A percentile compares a stretch with the other conserved stretches of the same genome.
phyloP scores from a whole-genome alignment of 176 grass and related monocot species.

The Oryza coarctata region DNA sequence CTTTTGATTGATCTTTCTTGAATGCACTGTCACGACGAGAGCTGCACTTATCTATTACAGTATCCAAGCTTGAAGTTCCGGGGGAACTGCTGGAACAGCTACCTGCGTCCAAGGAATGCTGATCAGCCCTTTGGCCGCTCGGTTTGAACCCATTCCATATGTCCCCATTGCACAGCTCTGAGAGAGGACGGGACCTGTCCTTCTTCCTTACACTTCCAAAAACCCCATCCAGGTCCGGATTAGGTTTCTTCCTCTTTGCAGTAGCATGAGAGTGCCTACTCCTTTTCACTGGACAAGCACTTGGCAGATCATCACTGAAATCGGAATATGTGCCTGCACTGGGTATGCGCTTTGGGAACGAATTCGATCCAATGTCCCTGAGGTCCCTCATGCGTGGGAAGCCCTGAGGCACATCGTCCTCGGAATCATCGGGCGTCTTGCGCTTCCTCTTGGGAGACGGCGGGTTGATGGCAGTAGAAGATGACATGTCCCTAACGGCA shows the following conservation, averaged over 20 bases:
- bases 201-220: constrained; percentile 57
- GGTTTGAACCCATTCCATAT: constrained; percentile 16
- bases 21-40: constrained; percentile 13
- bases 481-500: background rate
- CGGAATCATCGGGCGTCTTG: constrained; percentile 70
- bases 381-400: constrained; percentile 69
- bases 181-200: constrained; percentile 57
- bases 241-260: constrained; percentile 44
- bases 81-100: constrained; percentile 45
- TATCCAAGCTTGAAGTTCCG: constrained; percentile 47
- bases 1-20: constrained; percentile 38
- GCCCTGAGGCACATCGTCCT: constrained; percentile 48
- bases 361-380: constrained; percentile 52
- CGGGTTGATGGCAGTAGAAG: background rate
- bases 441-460: constrained; percentile 36
- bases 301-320: constrained; percentile 5
- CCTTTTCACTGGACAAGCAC: constrained; percentile 24
- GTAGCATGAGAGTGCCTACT: constrained; percentile 40
- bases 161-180: constrained; percentile 61
- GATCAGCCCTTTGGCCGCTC: background rate
- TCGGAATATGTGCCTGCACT: background rate
- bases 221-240: constrained; percentile 37
- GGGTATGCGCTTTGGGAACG: background rate
- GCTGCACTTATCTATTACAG: constrained; percentile 21
- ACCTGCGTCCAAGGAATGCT: background rate